phyloP scores from a whole-genome alignment of 2,329 filamentous ascomycete species.

The Ophiostoma himal-ulmi region DNA sequence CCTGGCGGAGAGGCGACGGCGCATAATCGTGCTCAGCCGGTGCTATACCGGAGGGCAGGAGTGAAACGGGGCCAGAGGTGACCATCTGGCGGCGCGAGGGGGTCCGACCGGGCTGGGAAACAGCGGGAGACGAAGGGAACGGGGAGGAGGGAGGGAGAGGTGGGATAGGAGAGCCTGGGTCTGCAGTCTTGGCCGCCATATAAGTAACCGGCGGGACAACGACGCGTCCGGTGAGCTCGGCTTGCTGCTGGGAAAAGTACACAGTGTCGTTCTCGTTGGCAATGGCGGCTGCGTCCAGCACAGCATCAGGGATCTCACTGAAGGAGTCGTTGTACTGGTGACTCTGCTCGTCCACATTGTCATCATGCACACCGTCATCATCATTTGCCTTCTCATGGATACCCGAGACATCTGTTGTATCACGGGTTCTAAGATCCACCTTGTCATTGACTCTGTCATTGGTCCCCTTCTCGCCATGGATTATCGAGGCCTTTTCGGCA shows the following conservation, averaged over 20 bases:
- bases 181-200: not conserved
- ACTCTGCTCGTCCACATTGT: constrained; percentile 15
- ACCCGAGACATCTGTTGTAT: not conserved
- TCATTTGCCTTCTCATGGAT: not conserved
- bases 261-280: constrained; percentile 27
- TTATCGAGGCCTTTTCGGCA: not conserved
- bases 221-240: constrained; percentile 22
- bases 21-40: not conserved
- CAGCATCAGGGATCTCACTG: constrained; percentile 49
- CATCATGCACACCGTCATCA: not conserved
- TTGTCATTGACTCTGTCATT: not conserved
- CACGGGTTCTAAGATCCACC: not conserved
- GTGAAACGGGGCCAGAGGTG: not conserved
- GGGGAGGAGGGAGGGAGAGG: constrained; percentile 4
- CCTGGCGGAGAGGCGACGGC: constrained; percentile 9
- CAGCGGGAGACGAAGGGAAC: constrained; percentile 9
- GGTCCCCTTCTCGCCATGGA: not conserved
- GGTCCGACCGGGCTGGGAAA: not conserved
- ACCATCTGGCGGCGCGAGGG: not conserved
- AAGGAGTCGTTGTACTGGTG: constrained; percentile 49
- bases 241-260: constrained; percentile 23
- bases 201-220: not conserved
- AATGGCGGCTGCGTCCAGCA: constrained; percentile 46
- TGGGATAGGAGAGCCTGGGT: not conserved
- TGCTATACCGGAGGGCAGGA: not conserved